Percentiles rank a stretch among this genome's conserved stretches.
Conservation (phyloP, 148 eudicot species). For the Rhododendron molle region DNA sequence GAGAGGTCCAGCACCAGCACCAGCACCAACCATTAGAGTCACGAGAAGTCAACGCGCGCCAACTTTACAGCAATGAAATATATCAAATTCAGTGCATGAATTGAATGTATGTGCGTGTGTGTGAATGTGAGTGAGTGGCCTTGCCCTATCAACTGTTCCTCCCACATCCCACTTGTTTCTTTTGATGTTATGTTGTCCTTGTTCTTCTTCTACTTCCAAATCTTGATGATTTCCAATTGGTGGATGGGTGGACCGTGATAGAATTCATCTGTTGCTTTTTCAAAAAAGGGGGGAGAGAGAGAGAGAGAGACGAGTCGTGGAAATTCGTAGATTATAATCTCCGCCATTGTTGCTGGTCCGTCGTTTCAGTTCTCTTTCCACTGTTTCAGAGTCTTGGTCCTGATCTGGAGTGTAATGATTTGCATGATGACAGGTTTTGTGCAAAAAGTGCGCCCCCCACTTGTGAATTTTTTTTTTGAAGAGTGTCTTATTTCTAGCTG, state of each 20-base stretch:
- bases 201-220: background rate
- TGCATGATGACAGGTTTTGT: background rate
- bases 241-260: background rate
- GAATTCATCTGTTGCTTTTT: slow-evolving; percentile 16
- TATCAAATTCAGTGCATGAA: background rate
- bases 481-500: too few relatives aligned
- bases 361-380: slow-evolving; percentile 12
- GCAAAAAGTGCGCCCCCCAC: background rate
- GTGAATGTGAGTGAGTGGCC: slow-evolving; percentile 8
- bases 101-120: background rate
- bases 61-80: slow-evolving; percentile 12
- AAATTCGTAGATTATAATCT: slow-evolving; percentile 26
- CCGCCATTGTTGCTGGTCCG: slow-evolving; percentile 33
- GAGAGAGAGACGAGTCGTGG: slow-evolving; percentile 32
- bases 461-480: background rate
- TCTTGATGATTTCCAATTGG: slow-evolving; percentile 13
- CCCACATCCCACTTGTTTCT: background rate
- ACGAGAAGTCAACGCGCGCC: slow-evolving; percentile 19
- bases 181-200: slow-evolving; percentile 14
- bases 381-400: slow-evolving; percentile 11
- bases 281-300: background rate
- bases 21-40: slow-evolving; percentile 12
- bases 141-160: slow-evolving; percentile 8
- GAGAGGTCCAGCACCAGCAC: slow-evolving; percentile 12
- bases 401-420: background rate